Conservation (phyloP, 176 grass and related monocot genomes). For the Pontederia paniculata region DNA sequence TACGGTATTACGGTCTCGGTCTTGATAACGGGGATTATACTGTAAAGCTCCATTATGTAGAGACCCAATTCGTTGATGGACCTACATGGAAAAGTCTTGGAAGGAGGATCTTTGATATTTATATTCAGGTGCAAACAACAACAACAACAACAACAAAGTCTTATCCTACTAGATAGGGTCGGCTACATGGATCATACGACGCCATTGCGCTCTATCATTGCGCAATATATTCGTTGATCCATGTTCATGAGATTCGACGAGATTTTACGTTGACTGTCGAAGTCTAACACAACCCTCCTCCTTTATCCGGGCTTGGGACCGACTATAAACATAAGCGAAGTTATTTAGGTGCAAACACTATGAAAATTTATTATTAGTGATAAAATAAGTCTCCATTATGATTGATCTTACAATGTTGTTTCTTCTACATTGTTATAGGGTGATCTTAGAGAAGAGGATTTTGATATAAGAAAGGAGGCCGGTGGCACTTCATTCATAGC, state of each 20-base stretch:
- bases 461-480: slow-evolving; percentile 25
- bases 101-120: slow-evolving; percentile 40
- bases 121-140: slow-evolving; percentile 31
- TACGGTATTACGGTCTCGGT: slow-evolving; percentile 29
- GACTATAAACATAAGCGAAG: no score
- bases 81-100: slow-evolving; percentile 26
- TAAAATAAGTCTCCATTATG: not conserved
- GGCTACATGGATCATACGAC: no score
- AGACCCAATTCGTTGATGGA: slow-evolving; percentile 14
- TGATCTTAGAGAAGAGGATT: slow-evolving; percentile 18
- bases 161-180: no score
- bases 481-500: slow-evolving; percentile 8
- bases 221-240: no score
- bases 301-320: no score
- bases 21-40: slow-evolving; percentile 45
- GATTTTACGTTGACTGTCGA: no score
- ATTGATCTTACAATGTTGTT: not conserved
- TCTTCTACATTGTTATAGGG: slow-evolving; percentile 10
- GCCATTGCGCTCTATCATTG: no score
- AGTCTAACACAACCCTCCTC: no score
- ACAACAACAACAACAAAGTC: no score
- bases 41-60: slow-evolving; percentile 27
- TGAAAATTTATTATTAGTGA: not conserved
- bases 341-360: slow-evolving; percentile 23
- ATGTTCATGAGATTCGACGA: no score